Base-by-base conservation (phyloP, 345 rosid species). In the Reutealis trisperma region DNA sequence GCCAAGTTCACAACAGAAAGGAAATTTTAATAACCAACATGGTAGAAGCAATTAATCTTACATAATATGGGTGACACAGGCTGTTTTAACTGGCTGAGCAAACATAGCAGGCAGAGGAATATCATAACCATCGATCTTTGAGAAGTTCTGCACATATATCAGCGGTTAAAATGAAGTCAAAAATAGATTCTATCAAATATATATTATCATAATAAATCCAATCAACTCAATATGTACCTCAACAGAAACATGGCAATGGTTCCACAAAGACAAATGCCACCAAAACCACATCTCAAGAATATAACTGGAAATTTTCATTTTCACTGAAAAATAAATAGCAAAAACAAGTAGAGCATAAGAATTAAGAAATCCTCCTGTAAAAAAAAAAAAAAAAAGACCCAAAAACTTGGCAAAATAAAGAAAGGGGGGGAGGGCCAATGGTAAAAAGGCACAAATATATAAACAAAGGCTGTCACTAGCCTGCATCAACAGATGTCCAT, bases 231-330 rank as follows among this genome's bases (percentile, higher is more conserved):
- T 11, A 60, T 66, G 57, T 89, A 93, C 99, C 96, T 70, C 72
- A 78, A 84, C 66, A 76, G 72, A 77, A 78, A 45, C 71, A 77
- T 85, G 80, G 52, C 75, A 67, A 70, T 85, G 85, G 77, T 76
- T 88, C 99, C 99, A 93, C 87, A 95, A 71, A 74, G 88, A 86
- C 67, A 87, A 87, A 84, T 95, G 99, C 99, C 99, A 95, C 85
- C 89, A 82, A 75, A 85, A 92, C 97, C 97, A 90, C 90, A 95
- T 88, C 85, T 95, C 99, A 73, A 92, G 92, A 84, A 90, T 88
- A 83, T 83, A 87, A 78, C 90, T 85, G 27, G 89, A 67, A 62
- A 95, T 76, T 83, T 87, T 90, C 78, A 83, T 68, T 82, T 87
- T 85, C 71, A 75, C 99, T 95, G 91, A 73, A 82, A 75, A 63